These are phyloP conservation scores for Ambrosia hybrid DNA, from an alignment of 140 eudicot genomes.

Conservation along the genomic window DNA sequence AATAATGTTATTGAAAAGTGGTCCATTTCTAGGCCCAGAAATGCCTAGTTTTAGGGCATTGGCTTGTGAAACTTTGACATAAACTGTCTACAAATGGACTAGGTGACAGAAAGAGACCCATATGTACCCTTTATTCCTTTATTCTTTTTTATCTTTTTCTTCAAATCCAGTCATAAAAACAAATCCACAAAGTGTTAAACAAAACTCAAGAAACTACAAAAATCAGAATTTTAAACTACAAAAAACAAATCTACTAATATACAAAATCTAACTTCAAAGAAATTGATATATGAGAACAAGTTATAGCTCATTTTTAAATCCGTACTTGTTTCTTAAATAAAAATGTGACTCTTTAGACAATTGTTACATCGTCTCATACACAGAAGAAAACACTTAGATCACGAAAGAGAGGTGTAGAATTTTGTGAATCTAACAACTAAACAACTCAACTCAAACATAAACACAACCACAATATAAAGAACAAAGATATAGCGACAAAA, in stretches of 20 bases:
- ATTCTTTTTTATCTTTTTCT: constrained; percentile 16
- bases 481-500: too few relatives aligned
- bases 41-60: constrained; percentile 29
- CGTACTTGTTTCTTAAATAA: background rate
- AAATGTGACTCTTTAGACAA: background rate
- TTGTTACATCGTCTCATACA: too few relatives aligned
- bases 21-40: constrained; percentile 21
- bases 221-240: background rate
- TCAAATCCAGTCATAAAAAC: constrained; percentile 10
- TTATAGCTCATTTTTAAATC: background rate
- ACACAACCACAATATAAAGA: too few relatives aligned
- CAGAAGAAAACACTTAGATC: too few relatives aligned
- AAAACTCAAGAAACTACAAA: background rate
- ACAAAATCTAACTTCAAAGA: background rate
- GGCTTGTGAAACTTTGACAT: constrained; percentile 31
- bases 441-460: too few relatives aligned
- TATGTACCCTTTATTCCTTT: constrained; percentile 25
- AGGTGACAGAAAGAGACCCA: constrained; percentile 26
- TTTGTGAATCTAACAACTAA: too few relatives aligned
- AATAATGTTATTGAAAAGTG: constrained; percentile 11
- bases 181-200: background rate
- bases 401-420: too few relatives aligned
- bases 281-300: background rate
- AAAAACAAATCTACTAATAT: background rate
- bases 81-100: constrained; percentile 18